A percentile compares a stretch with the other conserved stretches of the same genome.
These are phyloP conservation scores for Cicer yamashitae DNA, from an alignment of 306 rosid species.

Conservation along the genomic window DNA sequence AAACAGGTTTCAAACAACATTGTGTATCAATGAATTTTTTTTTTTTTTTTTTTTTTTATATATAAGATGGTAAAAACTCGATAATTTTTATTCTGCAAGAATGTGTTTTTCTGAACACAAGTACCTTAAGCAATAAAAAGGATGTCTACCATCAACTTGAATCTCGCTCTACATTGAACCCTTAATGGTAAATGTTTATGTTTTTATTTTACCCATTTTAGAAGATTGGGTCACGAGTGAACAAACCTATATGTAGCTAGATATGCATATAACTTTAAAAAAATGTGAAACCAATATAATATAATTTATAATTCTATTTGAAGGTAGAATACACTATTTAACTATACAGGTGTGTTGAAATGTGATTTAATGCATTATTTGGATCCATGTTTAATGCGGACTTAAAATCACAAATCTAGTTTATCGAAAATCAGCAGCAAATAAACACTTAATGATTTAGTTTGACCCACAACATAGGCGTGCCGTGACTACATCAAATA, in stretches of 20 bases:
- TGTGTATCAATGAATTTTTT: neutral
- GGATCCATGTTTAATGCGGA: neutral
- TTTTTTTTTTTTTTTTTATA: neutral
- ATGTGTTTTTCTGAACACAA: constrained; percentile 3
- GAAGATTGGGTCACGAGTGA: neutral
- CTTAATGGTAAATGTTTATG: neutral
- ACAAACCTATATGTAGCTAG: neutral
- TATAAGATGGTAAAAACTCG: neutral
- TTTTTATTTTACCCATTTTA: neutral
- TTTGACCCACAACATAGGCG: constrained; percentile 22
- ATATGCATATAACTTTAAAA: neutral
- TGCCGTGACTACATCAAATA: neutral
- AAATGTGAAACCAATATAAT: neutral
- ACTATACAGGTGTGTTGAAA: neutral
- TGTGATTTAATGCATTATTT: constrained; percentile 4
- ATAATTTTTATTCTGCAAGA: constrained; percentile 10
- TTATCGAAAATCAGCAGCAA: constrained; percentile 1
- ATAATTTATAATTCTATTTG: neutral
- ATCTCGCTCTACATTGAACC: neutral
- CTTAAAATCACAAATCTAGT: neutral
- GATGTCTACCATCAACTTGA: constrained; percentile 21
- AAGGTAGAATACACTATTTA: neutral
- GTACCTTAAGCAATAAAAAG: neutral
- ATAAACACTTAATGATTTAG: neutral
- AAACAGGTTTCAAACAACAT: constrained; percentile 3